phyloP scores from a whole-genome alignment of 2,329 filamentous ascomycete species.

The Xylaria sp. region DNA sequence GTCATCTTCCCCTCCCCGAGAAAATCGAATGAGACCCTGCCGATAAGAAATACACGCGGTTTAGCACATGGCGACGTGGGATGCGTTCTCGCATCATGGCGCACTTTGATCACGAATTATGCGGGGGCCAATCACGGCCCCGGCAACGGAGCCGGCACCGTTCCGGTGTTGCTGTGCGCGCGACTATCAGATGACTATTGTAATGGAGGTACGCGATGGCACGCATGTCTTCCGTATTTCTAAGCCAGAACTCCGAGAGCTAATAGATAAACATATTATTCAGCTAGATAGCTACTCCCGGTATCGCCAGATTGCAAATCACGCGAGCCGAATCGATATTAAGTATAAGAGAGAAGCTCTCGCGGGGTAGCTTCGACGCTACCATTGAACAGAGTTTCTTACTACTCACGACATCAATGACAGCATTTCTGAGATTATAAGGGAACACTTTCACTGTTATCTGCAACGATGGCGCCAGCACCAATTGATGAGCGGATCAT shows the following conservation, averaged over 20 bases:
- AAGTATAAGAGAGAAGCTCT: slow-evolving; percentile 25
- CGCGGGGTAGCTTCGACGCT: slow-evolving; percentile 9
- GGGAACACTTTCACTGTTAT: neutral
- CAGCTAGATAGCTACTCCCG: slow-evolving; percentile 23
- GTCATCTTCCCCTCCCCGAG: slow-evolving; percentile 35
- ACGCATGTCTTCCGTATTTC: slow-evolving; percentile 8
- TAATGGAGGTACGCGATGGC: slow-evolving; percentile 23
- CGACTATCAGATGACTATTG: slow-evolving; percentile 10
- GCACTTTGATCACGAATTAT: slow-evolving; percentile 33
- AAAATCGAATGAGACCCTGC: slow-evolving; percentile 21
- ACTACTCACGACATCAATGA: neutral
- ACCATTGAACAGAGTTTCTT: neutral
- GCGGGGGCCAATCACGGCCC: slow-evolving; percentile 35
- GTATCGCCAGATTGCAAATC: slow-evolving; percentile 19
- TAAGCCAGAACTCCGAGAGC: neutral
- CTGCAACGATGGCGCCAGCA: slow-evolving; percentile 59
- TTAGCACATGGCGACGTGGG: slow-evolving; percentile 22
- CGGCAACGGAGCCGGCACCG: slow-evolving; percentile 14
- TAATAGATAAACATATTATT: slow-evolving; percentile 21
- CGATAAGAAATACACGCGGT: slow-evolving; percentile 19
- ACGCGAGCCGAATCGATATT: neutral
- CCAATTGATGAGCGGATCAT: slow-evolving; percentile 71
- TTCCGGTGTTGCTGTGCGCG: slow-evolving; percentile 4
- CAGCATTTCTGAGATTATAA: neutral
- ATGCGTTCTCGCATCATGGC: slow-evolving; percentile 33